phyloP scores from a whole-genome alignment of 768 basidiomycete species.

The Termitomyces sp. region DNA sequence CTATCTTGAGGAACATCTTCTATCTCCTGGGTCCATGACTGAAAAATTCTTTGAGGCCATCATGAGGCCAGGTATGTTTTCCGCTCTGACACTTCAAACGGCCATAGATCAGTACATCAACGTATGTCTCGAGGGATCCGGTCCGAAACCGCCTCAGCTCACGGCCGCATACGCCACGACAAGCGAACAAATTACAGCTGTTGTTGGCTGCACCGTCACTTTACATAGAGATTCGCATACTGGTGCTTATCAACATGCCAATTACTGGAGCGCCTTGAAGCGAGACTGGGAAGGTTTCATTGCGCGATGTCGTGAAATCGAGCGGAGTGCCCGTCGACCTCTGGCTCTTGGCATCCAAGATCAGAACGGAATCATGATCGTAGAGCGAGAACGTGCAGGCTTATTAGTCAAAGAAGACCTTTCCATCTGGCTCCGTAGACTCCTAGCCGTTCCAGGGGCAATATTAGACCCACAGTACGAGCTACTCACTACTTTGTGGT shows the following conservation, averaged over 20 bases:
- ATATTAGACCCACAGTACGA: conserved; percentile 45
- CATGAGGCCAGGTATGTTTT: conserved; percentile 86
- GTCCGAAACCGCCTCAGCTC: conserved; percentile 50
- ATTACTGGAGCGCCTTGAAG: conserved; percentile 81
- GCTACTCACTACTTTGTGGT: conserved; percentile 60
- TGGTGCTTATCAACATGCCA: conserved; percentile 70
- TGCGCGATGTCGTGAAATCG: conserved; percentile 85
- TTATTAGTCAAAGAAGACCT: conserved; percentile 60
- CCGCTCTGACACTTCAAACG: conserved; percentile 69
- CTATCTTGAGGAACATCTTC: conserved; percentile 82
- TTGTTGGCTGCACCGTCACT: conserved; percentile 82
- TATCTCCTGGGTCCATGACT: conserved; percentile 63
- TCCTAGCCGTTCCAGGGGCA: conserved; percentile 36
- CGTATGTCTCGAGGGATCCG: conserved; percentile 61
- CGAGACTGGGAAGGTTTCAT: conserved; percentile 96
- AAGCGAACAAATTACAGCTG: conserved; percentile 69
- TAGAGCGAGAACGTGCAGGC: conserved; percentile 77
- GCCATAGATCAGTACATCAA: conserved; percentile 82
- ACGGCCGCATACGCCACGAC: conserved; percentile 58
- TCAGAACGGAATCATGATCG: conserved; percentile 46
- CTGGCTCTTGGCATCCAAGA: conserved; percentile 52
- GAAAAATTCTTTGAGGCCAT: conserved; percentile 79
- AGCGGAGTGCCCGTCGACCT: conserved; percentile 80
- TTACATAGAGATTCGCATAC: conserved; percentile 71
- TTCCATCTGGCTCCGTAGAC: conserved; percentile 51